phyloP scores from a whole-genome alignment of 305 asterid species.

The Euphrasia arctica region DNA sequence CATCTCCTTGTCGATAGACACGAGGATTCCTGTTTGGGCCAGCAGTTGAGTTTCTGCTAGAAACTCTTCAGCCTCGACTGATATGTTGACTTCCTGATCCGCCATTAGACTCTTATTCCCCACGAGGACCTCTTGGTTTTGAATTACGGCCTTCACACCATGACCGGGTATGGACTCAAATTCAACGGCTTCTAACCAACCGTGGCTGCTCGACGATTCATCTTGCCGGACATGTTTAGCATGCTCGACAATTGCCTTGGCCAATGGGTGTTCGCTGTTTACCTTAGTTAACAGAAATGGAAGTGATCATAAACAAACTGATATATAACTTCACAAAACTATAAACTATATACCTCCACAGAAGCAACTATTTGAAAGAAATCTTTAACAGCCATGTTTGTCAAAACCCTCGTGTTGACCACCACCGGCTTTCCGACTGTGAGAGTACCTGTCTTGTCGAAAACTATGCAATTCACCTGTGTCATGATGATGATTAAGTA shows the following conservation, averaged over 20 bases:
- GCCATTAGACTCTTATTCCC: slow-evolving; percentile 68
- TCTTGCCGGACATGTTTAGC: slow-evolving; percentile 42
- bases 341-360: slow-evolving; percentile 39
- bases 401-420: slow-evolving; percentile 36
- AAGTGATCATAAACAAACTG: no score
- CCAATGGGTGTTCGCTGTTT: slow-evolving; percentile 84
- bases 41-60: slow-evolving; percentile 44
- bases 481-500: no score
- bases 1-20: slow-evolving; percentile 49
- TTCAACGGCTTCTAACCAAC: slow-evolving; percentile 51
- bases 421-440: slow-evolving; percentile 59
- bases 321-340: neutral
- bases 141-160: slow-evolving; percentile 69
- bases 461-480: slow-evolving; percentile 58
- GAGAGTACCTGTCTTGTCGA: slow-evolving; percentile 68
- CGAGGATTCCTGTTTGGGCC: slow-evolving; percentile 70
- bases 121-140: slow-evolving; percentile 50
- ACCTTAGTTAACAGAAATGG: no score
- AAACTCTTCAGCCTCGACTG: slow-evolving; percentile 43
- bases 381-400: slow-evolving; percentile 31
- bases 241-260: slow-evolving; percentile 60
- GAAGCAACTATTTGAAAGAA: slow-evolving; percentile 45
- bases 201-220: slow-evolving; percentile 22
- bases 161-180: slow-evolving; percentile 67
- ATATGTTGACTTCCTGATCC: slow-evolving; percentile 36